Conservation (phyloP, 2,329 filamentous ascomycete genomes). For the Amauroascus niger region DNA sequence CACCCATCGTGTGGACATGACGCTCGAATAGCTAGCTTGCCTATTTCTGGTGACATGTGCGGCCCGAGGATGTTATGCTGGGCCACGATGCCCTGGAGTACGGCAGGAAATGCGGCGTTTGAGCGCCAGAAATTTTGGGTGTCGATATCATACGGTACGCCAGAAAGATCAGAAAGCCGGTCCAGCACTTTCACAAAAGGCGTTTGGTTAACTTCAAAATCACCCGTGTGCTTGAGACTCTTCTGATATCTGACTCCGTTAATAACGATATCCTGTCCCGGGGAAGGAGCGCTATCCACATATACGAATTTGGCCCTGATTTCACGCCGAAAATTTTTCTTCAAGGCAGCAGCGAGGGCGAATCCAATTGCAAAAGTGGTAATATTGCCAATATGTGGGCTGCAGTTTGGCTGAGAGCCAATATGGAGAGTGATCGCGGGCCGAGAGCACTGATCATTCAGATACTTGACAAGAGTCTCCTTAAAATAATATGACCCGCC, state of each 20-base stretch:
- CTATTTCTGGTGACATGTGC: conserved; percentile 2
- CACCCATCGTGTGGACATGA: conserved; percentile 14
- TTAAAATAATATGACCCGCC: conserved; percentile 17
- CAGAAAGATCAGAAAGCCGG: conserved; percentile 2
- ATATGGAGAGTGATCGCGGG: conserved; percentile 11
- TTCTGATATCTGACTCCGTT: conserved; percentile 15
- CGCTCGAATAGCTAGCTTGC: conserved; percentile 17
- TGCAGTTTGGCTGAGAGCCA: conserved; percentile 17
- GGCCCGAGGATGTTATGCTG: conserved; percentile 1
- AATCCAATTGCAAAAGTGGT: conserved; percentile 14
- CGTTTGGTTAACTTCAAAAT: conserved; percentile 5
- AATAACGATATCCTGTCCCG: conserved; percentile 9
- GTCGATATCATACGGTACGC: conserved; percentile 1
- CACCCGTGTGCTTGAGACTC: conserved; percentile 9
- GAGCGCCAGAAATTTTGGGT: conserved; percentile 1
- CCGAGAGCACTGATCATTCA: conserved; percentile 12
- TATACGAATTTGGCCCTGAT: conserved; percentile 14
- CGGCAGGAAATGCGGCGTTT: not conserved
- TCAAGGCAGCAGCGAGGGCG: conserved; percentile 4
- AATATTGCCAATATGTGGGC: conserved; percentile 16
- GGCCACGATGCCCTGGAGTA: not conserved
- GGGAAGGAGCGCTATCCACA: conserved; percentile 15
- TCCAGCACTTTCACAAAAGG: conserved; percentile 1
- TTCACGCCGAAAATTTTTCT: not conserved
- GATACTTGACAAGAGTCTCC: conserved; percentile 9